Percentiles rank a stretch among this genome's conserved stretches.
Evolutionary conservation across 495 filamentous ascomycete species (phyloP).

Genomic region (Hypoxylon trugodes): DNA sequence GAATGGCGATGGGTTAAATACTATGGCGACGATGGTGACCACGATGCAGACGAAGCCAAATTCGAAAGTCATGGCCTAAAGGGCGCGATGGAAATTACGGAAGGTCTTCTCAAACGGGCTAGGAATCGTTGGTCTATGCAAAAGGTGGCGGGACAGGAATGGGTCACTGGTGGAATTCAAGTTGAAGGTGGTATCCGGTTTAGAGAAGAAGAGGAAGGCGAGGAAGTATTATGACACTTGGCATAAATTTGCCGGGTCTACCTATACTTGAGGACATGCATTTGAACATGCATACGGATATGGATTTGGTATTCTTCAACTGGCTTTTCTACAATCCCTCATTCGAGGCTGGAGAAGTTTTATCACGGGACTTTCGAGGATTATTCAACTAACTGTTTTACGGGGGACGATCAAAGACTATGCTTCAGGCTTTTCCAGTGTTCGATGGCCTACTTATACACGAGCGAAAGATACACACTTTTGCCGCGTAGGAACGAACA

Average conservation of each 20-base stretch:
- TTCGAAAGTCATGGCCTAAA: conserved; percentile 69
- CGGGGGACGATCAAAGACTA: conserved; percentile 31
- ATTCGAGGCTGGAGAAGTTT: background rate
- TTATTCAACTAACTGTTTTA: conserved; percentile 12
- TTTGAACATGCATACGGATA: background rate
- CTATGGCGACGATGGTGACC: conserved; percentile 72
- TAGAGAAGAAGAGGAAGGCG: conserved; percentile 69
- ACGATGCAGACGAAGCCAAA: conserved; percentile 56
- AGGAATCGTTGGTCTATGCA: conserved; percentile 76
- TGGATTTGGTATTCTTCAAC: conserved; percentile 13
- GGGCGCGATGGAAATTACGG: conserved; percentile 81
- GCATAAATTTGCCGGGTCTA: background rate
- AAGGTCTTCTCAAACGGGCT: conserved; percentile 81
- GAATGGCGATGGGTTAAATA: conserved; percentile 95
- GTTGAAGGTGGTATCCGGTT: conserved; percentile 75
- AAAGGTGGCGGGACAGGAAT: conserved; percentile 73
- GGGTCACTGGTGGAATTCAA: conserved; percentile 77
- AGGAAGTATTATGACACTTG: conserved; percentile 54
- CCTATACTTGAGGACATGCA: conserved; percentile 4
- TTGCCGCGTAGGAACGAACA: background rate
- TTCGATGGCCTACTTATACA: conserved; percentile 15
- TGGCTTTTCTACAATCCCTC: conserved; percentile 2
- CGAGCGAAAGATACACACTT: conserved; percentile 24
- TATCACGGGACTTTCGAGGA: background rate
- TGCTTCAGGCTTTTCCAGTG: conserved; percentile 26